phyloP scores from a whole-genome alignment of 2,329 filamentous ascomycete genomes.

The Monascus ruber region DNA sequence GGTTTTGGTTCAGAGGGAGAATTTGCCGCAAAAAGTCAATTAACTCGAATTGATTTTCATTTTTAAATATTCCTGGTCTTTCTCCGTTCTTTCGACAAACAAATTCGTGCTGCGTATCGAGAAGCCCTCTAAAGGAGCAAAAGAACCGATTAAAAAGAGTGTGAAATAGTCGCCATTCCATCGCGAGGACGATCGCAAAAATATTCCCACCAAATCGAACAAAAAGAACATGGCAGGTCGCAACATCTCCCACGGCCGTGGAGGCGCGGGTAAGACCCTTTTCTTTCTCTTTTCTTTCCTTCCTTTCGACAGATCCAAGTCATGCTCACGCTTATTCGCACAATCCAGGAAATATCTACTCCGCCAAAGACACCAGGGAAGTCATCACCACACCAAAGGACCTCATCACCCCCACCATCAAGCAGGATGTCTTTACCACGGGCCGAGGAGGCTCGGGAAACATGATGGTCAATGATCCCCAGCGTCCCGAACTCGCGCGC shows the following conservation, averaged over 20 bases:
- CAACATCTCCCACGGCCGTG: slow-evolving; percentile 57
- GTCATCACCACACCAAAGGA: slow-evolving; percentile 46
- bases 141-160: too few relatives aligned
- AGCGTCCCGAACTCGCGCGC: slow-evolving; percentile 56
- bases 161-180: too few relatives aligned
- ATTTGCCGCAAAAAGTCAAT: too few relatives aligned
- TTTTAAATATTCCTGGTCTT: too few relatives aligned
- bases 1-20: too few relatives aligned
- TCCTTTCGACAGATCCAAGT: not conserved
- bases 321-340: not conserved
- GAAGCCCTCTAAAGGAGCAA: too few relatives aligned
- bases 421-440: slow-evolving; percentile 73
- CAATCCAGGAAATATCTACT: slow-evolving; percentile 49
- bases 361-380: slow-evolving; percentile 27
- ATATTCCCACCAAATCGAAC: slow-evolving; percentile 38
- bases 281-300: slow-evolving; percentile 1
- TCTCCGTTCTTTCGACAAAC: too few relatives aligned
- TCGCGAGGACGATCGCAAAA: slow-evolving; percentile 31
- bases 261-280: slow-evolving; percentile 51
- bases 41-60: too few relatives aligned
- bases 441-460: slow-evolving; percentile 82
- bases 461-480: slow-evolving; percentile 67
- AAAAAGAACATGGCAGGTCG: slow-evolving; percentile 24
- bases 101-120: too few relatives aligned
- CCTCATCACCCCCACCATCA: slow-evolving; percentile 72